Base-by-base conservation (phyloP, 2,329 filamentous ascomycete genomes). In the Gremmenia infestans region DNA sequence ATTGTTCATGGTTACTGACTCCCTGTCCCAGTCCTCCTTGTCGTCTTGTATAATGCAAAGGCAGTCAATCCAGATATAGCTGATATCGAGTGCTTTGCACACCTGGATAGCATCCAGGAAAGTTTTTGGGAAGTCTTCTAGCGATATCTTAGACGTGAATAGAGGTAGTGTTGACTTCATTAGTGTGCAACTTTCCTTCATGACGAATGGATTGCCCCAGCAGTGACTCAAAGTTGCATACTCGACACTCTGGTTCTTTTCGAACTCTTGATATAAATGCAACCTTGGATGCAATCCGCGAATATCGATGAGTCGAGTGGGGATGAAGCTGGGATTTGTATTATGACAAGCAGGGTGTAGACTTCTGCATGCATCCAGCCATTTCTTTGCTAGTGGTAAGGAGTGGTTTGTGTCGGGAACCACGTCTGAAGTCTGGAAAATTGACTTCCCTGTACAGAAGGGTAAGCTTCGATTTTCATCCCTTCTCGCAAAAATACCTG, bases 1-100 rank as follows among this genome's bases (percentile, higher is more conserved):
- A 22, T 53, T 45, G 11, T 35, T 6, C 52, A 53, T 53, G 22
- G 25, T 45, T 7, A 25, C 15, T 12, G 40, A n/a, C 32, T 55
- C 48, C 4, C n/a, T 51, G 19, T 11, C 12, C 52, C 36, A 32
- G 12, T 53, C 52, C 25, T 39, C 43, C 5, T 17, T 11, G 2
- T 17, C 14, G 19, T 54, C 46, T n/a, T 54, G 52, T 4, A 49
- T 25, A 35, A 54, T 50, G 19, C 52, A 54, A 9, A 54, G 23
- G 25, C 25, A 14, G 36, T 52, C 50, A 12, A 47, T 42, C 50
- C 50, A 52, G 7, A 52, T n/a, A 25, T 47, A 52, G 12, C 25
- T n/a, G 12, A 46, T 23, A 3, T 19, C 28, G 12, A 52, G 25
- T 11, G 8, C 14, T 12, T 19, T 32, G 12, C 23, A 22, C 17